phyloP scores from a whole-genome alignment of 495 filamentous ascomycete species.

The Sordaria brevicollis region DNA sequence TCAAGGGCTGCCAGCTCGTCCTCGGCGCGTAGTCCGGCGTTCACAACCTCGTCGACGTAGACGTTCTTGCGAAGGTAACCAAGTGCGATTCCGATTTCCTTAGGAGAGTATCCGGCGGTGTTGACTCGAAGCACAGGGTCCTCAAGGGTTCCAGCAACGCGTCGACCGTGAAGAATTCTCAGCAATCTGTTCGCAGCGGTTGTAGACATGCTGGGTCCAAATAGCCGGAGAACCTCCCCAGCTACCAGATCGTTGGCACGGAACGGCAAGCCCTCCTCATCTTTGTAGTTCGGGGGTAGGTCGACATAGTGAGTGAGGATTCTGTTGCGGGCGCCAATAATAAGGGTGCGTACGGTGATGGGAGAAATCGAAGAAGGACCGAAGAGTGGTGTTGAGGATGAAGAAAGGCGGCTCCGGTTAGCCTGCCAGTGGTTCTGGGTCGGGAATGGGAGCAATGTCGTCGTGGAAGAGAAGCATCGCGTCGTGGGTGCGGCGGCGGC shows the following conservation, averaged over 20 bases:
- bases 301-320: slow-evolving; percentile 32
- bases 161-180: slow-evolving; percentile 59
- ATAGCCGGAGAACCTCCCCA: slow-evolving; percentile 50
- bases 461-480: slow-evolving; percentile 11
- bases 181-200: slow-evolving; percentile 54
- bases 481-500: not conserved
- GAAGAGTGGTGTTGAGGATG: not conserved
- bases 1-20: slow-evolving; percentile 52
- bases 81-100: slow-evolving; percentile 40
- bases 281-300: slow-evolving; percentile 36
- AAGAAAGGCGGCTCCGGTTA: not conserved
- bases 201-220: slow-evolving; percentile 42
- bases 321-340: slow-evolving; percentile 1
- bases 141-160: slow-evolving; percentile 66
- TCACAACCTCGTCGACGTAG: slow-evolving; percentile 65
- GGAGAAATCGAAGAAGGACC: slow-evolving; percentile 1
- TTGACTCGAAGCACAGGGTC: slow-evolving; percentile 28
- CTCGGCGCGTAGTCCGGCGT: slow-evolving; percentile 43
- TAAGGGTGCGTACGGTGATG: slow-evolving; percentile 15
- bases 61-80: slow-evolving; percentile 57
- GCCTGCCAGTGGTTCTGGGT: not conserved
- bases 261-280: slow-evolving; percentile 38
- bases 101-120: slow-evolving; percentile 20
- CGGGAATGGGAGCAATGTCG: not conserved
- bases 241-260: slow-evolving; percentile 34